Base-by-base conservation (phyloP, 441 rosid genomes). In the Erodium trifolium region DNA sequence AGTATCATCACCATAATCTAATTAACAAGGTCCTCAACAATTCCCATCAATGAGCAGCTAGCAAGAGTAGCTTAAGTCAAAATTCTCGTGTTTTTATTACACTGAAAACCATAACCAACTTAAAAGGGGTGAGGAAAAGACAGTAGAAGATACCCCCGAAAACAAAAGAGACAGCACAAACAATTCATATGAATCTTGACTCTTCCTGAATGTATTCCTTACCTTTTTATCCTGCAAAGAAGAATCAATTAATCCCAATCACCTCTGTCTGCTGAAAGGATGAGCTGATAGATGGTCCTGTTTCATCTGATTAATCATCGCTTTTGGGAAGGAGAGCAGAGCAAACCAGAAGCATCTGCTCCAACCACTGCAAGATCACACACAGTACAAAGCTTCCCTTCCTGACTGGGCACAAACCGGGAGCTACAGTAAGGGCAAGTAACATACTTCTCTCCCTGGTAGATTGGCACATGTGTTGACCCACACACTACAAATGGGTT, bases 361-460 rank as follows among this genome's bases (percentile, higher is more conserved):
- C 98, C 96, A n/a, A 88, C 79, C 12, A 87, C 88, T 1, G 98
- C 86, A 49, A 92, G 90, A 77, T 90, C 96, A 78, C 96, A 92
- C 8, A 92, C 95, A 0, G 85, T 45, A 65, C 98, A 92, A 67
- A 88, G 82, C 75, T 81, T 76, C 19, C 93, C 95, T 73, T 85
- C 95, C 72, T 86, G 87, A 79, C 72, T 69, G 12, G 90, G 93
- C 16, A 92, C 98, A 55, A 92, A 92, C 12, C 92, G 77, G 10
- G 95, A 77, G 1, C 82, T 81, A 72, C 98, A 92, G 77, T 86
- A 92, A 0, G 98, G 91, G 76, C 98, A 92, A 0, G 90, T 78
- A 7, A 83, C 87, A 17, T 88, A 87, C 85, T 86, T 92, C 80
- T 90, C 95, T 60, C 97, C 97, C 70, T 87, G 78, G 79, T 88